Base-by-base conservation (phyloP, 2,329 filamentous ascomycete species). In the Botrytis cinerea region DNA sequence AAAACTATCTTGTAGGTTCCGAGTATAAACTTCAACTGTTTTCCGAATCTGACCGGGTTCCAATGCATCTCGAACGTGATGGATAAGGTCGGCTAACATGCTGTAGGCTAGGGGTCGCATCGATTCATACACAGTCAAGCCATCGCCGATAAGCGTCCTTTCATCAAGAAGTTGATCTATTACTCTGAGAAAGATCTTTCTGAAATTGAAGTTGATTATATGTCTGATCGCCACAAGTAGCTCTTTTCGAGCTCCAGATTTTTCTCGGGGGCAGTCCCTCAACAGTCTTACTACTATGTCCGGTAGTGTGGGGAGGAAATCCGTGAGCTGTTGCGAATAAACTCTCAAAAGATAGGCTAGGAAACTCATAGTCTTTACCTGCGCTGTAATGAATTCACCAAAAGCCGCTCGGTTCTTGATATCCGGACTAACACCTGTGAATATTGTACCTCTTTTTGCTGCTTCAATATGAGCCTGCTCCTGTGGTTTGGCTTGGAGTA, bases 321-420 rank as follows among this genome's bases (percentile, higher is more conserved):
- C 96, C 18, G 90, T 89, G 16, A 99, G 85, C 77, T 97, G 93
- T 73, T 92, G 91, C 3, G 94, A 91, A 82, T 98, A 97, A 66
- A 97, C 92, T 61, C 96, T 87, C 20, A 99, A 87, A 0, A 99
- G 85, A 80, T 98, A 99, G 1, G 97, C 97, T 77, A 99, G 82
- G 79, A 99, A 99, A 79, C 95, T 98, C 95, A 99, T 98, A 0
- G 95, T 98, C 85, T 99, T 98, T 25, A 99, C 96, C 82, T 99
- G 97, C 1, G 95, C 94, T 0, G 94, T 98, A 76, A 99, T 97
- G 77, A 98, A 97, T 79, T 99, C 97, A 51, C 95, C 96, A 84
- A 98, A 99, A 0, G 95, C 95, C 20, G 92, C 92, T 73, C 95
- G 88, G 79, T 98, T 97, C 83, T 94, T 95, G 80, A 99, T 98